phyloP scores from a whole-genome alignment of 2,329 filamentous ascomycete species.

The Didymella keratinophila region DNA sequence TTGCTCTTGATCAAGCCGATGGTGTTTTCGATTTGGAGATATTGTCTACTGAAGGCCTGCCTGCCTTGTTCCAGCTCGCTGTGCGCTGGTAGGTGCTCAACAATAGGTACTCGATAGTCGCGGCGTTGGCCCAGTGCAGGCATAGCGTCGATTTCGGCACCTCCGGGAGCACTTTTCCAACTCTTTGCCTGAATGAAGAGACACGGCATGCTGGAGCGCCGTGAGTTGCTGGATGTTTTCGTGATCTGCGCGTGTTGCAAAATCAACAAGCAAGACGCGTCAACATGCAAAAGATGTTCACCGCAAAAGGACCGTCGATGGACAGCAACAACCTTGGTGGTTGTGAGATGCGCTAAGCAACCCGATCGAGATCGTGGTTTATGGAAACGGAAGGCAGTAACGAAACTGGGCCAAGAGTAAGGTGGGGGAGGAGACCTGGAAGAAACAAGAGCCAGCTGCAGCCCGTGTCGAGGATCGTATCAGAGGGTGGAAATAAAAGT shows the following conservation, averaged over 20 bases:
- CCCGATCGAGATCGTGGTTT: conserved; percentile 11
- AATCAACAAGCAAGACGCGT: conserved; percentile 9
- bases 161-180: background rate
- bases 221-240: background rate
- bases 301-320: conserved; percentile 17
- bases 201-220: background rate
- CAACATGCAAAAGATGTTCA: conserved; percentile 3
- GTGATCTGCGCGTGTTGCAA: conserved; percentile 4
- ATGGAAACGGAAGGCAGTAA: conserved; percentile 2
- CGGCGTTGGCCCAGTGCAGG: conserved; percentile 2
- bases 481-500: background rate
- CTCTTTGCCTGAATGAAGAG: conserved; percentile 2
- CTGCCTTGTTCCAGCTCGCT: background rate
- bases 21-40: background rate
- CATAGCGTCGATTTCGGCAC: conserved; percentile 14
- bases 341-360: conserved; percentile 5
- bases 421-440: conserved; percentile 6
- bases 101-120: conserved; percentile 1
- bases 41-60: background rate
- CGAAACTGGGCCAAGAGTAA: conserved; percentile 8
- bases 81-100: background rate
- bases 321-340: background rate
- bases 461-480: background rate
- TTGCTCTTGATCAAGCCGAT: background rate
- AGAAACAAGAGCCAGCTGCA: background rate